Conservation (phyloP, 73 alveolate genomes). For the Paramecium tetraurelia region DNA sequence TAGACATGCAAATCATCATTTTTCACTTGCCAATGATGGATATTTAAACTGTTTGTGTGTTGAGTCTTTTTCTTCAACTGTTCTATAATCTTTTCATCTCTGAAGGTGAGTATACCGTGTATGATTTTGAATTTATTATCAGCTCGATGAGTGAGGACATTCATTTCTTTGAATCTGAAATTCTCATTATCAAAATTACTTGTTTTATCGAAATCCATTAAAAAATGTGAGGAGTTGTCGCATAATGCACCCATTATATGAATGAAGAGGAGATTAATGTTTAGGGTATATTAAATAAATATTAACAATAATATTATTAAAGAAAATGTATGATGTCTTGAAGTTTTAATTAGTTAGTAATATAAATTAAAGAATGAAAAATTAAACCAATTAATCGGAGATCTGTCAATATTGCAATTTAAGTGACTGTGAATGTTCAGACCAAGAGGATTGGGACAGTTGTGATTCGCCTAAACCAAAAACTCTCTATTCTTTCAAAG, state of each 20-base stretch:
- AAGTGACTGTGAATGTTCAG: constrained; percentile 28
- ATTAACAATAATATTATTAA: neutral
- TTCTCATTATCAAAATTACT: neutral
- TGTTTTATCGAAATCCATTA: neutral
- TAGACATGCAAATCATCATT: neutral
- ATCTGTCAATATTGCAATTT: neutral
- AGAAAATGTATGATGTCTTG: neutral
- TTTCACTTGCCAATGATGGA: neutral
- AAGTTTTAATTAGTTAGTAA: neutral
- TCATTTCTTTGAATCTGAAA: neutral
- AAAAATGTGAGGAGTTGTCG: neutral
- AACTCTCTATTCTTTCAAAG: constrained; percentile 3
- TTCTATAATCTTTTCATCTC: neutral
- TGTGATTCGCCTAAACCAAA: neutral
- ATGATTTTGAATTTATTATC: neutral
- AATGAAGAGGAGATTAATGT: neutral
- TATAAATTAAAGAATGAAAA: neutral
- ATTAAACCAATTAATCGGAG: neutral
- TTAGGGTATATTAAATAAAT: neutral
- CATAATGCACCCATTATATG: neutral
- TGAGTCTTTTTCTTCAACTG: neutral
- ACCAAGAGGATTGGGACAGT: neutral
- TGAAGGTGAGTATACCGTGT: neutral
- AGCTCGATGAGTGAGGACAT: neutral
- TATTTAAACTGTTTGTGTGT: neutral